Evolutionary conservation across 306 rosid species (phyloP), one percentile per base, ranked within the genome.

Genomic region (Prunus mume): DNA sequence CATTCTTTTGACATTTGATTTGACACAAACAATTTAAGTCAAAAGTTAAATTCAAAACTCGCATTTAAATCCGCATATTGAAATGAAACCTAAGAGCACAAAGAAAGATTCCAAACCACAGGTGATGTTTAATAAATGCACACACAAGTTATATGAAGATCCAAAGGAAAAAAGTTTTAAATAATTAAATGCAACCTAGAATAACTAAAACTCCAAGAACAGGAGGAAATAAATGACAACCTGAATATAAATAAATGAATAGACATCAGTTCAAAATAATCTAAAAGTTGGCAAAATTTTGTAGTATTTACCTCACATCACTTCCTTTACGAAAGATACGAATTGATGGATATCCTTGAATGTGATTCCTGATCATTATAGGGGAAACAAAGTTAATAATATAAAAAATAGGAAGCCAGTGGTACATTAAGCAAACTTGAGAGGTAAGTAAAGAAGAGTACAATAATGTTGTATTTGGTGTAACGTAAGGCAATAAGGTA

Each of bases 291-390:
- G 54, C 20, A 66, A 34, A 28, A 32, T 28, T 61, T 64, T 71
- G 77, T 45, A 58, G 22, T 55, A 65, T 78, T 85, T 86, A 95
- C 99, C 97, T 92, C 83, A 95, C 28, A 82, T 95, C 97, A 86
- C 83, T 92, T 88, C 99, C 99, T 87, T 83, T 90, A 27, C 97
- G 97, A 65, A 95, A 95, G 78, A 95, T 92, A 77, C 99, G 99
- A 83, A 95, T 88, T 28, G 99, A 92, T 12, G 99, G 99, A 87
- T 95, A 95, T 50, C 97, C 99, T 86, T 95, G 99, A 76, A 95
- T 89, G 85, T 95, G 99, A 83, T 95, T 51, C 91, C 99, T 95
- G 88, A 83, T 84, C 62, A 85, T 65, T 52, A 77, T 68, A 38
- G 69, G 55, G 50, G 73, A 79, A 64, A 71, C 45, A 74, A 2